phyloP scores from a whole-genome alignment of 495 filamentous ascomycete genomes.

The Neurospora tetrasperma region DNA sequence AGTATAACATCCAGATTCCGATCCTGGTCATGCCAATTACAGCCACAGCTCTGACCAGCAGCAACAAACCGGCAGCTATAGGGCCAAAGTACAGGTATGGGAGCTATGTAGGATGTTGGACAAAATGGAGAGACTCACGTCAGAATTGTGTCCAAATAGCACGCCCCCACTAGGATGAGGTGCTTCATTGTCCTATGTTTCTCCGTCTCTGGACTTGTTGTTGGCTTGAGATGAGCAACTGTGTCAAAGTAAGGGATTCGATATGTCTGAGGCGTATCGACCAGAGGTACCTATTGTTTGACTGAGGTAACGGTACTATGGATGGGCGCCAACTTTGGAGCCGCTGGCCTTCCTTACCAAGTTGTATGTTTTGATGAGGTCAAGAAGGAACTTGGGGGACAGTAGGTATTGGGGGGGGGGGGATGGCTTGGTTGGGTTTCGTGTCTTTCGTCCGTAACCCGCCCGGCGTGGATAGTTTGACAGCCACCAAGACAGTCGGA shows the following conservation, averaged over 20 bases:
- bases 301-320: neutral
- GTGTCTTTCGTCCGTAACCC: neutral
- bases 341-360: neutral
- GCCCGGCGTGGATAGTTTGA: neutral
- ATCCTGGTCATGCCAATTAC: neutral
- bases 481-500: neutral
- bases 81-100: neutral
- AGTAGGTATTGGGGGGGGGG: neutral
- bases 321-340: neutral
- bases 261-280: neutral
- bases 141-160: slow-evolving; percentile 58
- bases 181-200: slow-evolving; percentile 24
- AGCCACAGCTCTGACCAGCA: neutral
- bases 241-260: neutral
- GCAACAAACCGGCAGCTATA: neutral
- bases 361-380: neutral
- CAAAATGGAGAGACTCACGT: slow-evolving; percentile 35
- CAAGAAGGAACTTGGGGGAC: neutral
- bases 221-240: neutral
- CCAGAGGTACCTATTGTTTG: neutral
- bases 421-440: neutral
- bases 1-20: neutral
- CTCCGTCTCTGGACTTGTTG: no score
- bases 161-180: slow-evolving; percentile 53
- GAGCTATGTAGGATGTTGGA: neutral